These are phyloP conservation scores for Hyaloscypha variabilis DNA, from an alignment of 495 filamentous ascomycete genomes.

Conservation along the genomic window DNA sequence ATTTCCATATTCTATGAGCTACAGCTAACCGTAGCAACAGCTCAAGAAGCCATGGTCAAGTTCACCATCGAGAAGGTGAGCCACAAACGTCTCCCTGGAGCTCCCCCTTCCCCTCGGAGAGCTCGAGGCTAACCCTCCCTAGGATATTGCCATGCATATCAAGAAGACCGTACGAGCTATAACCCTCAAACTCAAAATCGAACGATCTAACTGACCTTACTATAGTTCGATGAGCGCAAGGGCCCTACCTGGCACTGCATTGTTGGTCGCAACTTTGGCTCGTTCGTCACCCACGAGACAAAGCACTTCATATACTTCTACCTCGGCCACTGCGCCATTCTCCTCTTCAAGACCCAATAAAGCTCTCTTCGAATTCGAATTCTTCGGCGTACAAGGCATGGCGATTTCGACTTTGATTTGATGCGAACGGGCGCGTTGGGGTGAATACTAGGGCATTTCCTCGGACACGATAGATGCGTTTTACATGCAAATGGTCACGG, in stretches of 20 bases:
- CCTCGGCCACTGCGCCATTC: conserved; percentile 95
- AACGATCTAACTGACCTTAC: conserved; percentile 11
- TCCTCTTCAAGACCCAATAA: conserved; percentile 99
- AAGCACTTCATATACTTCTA: conserved; percentile 99
- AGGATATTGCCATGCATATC: conserved; percentile 97
- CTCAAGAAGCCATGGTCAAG: conserved; percentile 91
- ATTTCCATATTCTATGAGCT: neutral
- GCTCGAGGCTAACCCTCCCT: conserved; percentile 9
- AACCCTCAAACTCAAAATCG: neutral
- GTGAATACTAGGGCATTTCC: too few species aligned
- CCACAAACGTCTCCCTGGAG: neutral
- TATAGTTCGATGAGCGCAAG: conserved; percentile 85
- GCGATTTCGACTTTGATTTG: neutral
- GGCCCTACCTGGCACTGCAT: conserved; percentile 99
- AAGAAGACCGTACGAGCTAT: conserved; percentile 75
- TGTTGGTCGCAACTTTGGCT: conserved; percentile 96
- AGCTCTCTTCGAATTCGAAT: neutral
- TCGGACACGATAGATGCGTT: too few species aligned
- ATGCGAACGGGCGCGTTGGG: neutral
- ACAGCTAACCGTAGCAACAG: conserved; percentile 45
- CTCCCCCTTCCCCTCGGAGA: neutral
- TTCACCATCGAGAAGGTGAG: conserved; percentile 90
- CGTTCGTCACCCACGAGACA: conserved; percentile 98
- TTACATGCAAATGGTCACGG: too few species aligned
- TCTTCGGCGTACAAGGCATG: conserved; percentile 7